A percentile compares a stretch with the other conserved stretches of the same genome.
These are phyloP conservation scores for Ogataea parapolymorpha DNA, from an alignment of 805 yeast genomes.

Conservation along the genomic window DNA sequence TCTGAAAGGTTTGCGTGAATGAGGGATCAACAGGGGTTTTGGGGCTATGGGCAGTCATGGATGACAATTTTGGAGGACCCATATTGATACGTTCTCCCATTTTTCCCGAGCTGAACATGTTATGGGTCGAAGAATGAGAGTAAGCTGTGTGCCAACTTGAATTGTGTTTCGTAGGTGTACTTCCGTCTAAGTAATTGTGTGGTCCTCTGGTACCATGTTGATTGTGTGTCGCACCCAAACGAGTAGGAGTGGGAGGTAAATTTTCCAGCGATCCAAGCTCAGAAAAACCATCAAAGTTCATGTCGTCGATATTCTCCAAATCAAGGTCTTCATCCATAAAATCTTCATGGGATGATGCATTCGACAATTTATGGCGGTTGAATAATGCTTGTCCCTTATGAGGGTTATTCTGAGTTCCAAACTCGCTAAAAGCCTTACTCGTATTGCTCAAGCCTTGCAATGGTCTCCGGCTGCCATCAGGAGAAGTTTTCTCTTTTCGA, in stretches of 20 bases:
- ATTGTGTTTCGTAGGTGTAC: constrained; percentile 20
- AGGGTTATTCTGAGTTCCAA: too few relatives aligned
- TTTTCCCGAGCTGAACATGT: background rate
- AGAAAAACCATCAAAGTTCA: constrained; percentile 27
- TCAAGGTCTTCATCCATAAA: constrained; percentile 29
- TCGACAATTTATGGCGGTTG: too few relatives aligned
- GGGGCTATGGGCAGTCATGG: constrained; percentile 21
- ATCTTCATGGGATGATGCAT: constrained; percentile 11
- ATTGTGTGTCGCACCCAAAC: constrained; percentile 20
- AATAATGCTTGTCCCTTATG: too few relatives aligned
- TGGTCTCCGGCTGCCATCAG: too few relatives aligned
- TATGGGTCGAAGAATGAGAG: background rate
- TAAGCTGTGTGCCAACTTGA: background rate
- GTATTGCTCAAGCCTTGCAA: background rate
- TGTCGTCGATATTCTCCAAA: constrained; percentile 25
- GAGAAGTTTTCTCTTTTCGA: too few relatives aligned
- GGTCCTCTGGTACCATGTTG: background rate
- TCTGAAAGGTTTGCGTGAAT: constrained; percentile 11
- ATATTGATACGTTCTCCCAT: constrained; percentile 5
- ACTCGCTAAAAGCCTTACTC: background rate
- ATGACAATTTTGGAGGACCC: constrained; percentile 16
- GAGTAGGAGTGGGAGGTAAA: constrained; percentile 45
- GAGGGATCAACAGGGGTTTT: constrained; percentile 28
- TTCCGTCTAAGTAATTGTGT: background rate
- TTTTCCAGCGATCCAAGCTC: constrained; percentile 23